phyloP scores from a whole-genome alignment of 345 rosid species.

The Linum lewisii region DNA sequence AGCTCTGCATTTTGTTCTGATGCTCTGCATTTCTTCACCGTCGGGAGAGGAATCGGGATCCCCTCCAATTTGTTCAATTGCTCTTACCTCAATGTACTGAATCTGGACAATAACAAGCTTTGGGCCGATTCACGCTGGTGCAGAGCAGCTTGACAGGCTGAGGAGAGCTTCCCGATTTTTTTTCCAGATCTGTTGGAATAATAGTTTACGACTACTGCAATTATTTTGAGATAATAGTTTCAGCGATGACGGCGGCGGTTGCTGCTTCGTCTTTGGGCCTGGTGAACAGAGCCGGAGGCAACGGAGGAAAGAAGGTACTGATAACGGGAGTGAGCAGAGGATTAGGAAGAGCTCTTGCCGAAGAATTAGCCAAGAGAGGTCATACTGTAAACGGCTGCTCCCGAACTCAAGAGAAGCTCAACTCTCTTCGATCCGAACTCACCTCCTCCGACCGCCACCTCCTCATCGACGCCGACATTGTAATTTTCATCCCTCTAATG shows the following conservation, averaged over 20 bases:
- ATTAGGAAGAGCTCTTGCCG: constrained; percentile 76
- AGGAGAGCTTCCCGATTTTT: too few relatives aligned
- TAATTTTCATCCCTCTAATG: constrained; percentile 64
- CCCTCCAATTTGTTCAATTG: too few relatives aligned
- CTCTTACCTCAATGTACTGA: too few relatives aligned
- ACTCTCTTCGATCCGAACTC: constrained; percentile 56
- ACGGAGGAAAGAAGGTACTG: constrained; percentile 27
- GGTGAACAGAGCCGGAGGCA: constrained; percentile 6
- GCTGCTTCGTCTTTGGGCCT: constrained; percentile 24
- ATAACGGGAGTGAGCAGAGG: constrained; percentile 92
- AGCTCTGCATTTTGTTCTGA: too few relatives aligned
- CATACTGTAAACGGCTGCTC: constrained; percentile 87
- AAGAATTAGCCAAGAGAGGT: constrained; percentile 78
- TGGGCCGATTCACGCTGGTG: too few relatives aligned
- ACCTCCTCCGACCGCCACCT: constrained; percentile 34
- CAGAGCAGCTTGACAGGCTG: too few relatives aligned
- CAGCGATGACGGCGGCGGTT: constrained; percentile 13
- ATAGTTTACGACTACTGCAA: too few relatives aligned
- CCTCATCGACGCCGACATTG: constrained; percentile 74
- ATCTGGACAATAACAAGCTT: too few relatives aligned
- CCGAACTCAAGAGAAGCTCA: constrained; percentile 67
- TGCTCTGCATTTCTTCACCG: too few relatives aligned
- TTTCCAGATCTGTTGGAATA: too few relatives aligned
- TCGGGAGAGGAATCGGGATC: too few relatives aligned
- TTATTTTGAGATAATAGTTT: background rate